Base-by-base conservation (phyloP, 148 eudicot genomes). In the Persicaria maculosa region DNA sequence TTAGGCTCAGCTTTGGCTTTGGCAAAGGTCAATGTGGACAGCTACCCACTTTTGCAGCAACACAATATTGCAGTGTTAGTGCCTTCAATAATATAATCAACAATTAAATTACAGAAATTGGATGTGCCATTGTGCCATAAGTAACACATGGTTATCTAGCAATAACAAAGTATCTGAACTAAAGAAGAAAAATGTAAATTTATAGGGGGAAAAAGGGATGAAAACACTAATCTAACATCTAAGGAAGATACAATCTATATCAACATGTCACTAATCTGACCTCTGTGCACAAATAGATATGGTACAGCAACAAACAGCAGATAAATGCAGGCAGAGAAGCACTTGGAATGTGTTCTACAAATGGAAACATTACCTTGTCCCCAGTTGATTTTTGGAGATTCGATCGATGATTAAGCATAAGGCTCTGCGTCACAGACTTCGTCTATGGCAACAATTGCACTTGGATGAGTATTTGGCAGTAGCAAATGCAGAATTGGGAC, bases 401-500 rank as follows among this genome's bases (percentile, higher is more conserved):
- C 40, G 1, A 31, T 31, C 40, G 40, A 31, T 31, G 1, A 31
- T 59, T 22, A 59, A 4, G 67, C 15, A 20, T 40, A 22, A 25
- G 40, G 67, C 43, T 59, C 67, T 25, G 67, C 67, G 10, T 59
- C 36, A 59, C 40, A 65, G 7, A 67, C 20, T 62, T 71, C 84
- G 59, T 88, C 81, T 9, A 95, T 84, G 72, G 84, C 93, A 19
- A 74, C 71, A 31, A 92, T 79, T 47, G 90, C 91, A 45, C 68
- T 78, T 47, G 83, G 19, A 74, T 85, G 91, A 74, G 91, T 89
- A 79, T 74, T 82, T 4, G 97, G 99, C 64, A 95, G 84, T 70
- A 89, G 44, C 73, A 95, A 78, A 50, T 84, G 81, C 81, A 92
- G 79, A 68, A 95, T 50, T 59, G 99, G 97, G 62, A 83, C 76